Conservation (phyloP, 208 protist genomes). For the Leishmania gerbilli region DNA sequence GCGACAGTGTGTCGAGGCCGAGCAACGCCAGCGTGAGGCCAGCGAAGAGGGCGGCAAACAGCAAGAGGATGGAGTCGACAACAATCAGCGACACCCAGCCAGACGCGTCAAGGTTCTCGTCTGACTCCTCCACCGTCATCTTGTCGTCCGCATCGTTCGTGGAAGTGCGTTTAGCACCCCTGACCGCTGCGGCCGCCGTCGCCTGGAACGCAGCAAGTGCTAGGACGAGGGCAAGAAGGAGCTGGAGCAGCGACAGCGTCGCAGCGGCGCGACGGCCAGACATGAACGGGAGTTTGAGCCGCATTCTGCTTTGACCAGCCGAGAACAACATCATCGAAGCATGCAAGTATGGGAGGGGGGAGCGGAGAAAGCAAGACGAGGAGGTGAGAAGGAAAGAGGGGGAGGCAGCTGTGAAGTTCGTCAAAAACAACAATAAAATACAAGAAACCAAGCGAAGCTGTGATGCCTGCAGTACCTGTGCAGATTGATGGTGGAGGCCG, state of each 20-base stretch:
- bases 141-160: not conserved
- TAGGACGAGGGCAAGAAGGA: slow-evolving; percentile 3
- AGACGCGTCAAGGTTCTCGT: slow-evolving; percentile 25
- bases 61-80: slow-evolving; percentile 79
- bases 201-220: not conserved
- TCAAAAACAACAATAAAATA: not conserved
- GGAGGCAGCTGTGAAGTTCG: not conserved
- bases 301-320: not conserved
- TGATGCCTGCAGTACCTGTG: not conserved
- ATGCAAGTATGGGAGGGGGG: not conserved
- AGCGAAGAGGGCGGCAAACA: slow-evolving; percentile 95
- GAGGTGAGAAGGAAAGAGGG: not conserved
- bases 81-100: slow-evolving; percentile 82
- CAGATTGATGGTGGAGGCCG: not conserved
- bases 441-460: not conserved
- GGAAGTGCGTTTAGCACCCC: not conserved
- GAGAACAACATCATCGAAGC: not conserved
- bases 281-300: not conserved
- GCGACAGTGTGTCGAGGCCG: slow-evolving; percentile 91
- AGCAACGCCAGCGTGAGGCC: slow-evolving; percentile 96
- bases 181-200: not conserved
- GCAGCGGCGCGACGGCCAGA: not conserved
- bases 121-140: slow-evolving; percentile 12
- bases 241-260: not conserved
- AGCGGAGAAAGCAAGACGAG: not conserved